phyloP scores from a whole-genome alignment of 352 stramenopile genomes.

The Lagenidium giganteum region DNA sequence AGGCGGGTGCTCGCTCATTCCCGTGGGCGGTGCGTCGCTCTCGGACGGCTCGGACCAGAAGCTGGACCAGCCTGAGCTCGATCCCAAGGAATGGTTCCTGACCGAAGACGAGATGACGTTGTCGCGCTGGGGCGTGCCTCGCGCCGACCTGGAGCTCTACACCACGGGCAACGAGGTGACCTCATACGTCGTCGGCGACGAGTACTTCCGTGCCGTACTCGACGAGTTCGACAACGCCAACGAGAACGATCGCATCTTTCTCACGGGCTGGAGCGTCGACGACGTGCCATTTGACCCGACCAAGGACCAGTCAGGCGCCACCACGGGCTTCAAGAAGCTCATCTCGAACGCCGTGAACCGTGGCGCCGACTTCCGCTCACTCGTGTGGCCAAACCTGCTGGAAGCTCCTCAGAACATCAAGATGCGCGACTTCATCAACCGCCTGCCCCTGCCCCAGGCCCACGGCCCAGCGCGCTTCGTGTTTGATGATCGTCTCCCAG shows the following conservation, averaged over 20 bases:
- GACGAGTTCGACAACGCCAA: conserved; percentile 30
- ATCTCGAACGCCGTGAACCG: conserved; percentile 24
- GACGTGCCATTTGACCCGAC: conserved; percentile 53
- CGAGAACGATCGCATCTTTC: conserved; percentile 32
- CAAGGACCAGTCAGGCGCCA: conserved; percentile 13
- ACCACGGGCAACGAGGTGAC: conserved; percentile 45
- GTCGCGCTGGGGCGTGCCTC: conserved; percentile 33
- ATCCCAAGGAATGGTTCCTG: conserved; percentile 56
- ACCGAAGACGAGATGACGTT: conserved; percentile 45
- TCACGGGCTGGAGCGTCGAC: conserved; percentile 59
- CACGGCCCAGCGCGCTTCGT: conserved; percentile 25
- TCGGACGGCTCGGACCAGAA: conserved; percentile 19
- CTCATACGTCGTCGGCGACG: conserved; percentile 26
- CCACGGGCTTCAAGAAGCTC: conserved; percentile 28
- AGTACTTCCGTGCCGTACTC: conserved; percentile 47
- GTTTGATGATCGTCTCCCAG: conserved; percentile 44
- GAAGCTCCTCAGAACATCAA: conserved; percentile 48
- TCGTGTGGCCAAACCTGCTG: conserved; percentile 63
- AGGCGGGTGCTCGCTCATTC: too few species aligned
- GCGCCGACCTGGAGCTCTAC: conserved; percentile 37
- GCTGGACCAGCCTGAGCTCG: conserved; percentile 32
- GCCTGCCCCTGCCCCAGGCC: conserved; percentile 10
- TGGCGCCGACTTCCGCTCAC: conserved; percentile 38
- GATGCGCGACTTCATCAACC: conserved; percentile 50
- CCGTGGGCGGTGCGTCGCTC: too few species aligned